Conservation (phyloP, 2,329 filamentous ascomycete species). For the Nothopassalora personata region DNA sequence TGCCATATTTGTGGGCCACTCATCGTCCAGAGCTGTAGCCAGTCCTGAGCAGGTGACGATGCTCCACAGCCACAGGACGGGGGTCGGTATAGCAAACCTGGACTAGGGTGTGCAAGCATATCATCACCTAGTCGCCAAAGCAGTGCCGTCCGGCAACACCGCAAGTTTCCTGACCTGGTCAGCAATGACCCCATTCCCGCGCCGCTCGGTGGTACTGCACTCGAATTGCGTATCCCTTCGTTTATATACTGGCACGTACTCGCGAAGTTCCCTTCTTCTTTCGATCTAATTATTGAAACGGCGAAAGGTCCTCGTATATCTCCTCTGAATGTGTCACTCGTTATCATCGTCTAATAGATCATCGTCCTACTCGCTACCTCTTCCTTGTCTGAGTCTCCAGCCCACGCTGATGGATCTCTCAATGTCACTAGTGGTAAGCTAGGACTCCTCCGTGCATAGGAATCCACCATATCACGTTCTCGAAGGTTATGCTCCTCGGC, state of each 20-base stretch:
- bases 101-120: too few species aligned
- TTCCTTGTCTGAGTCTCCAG: background rate
- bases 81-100: too few species aligned
- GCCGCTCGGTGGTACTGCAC: too few species aligned
- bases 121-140: too few species aligned
- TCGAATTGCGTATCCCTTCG: background rate
- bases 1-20: too few species aligned
- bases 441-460: background rate
- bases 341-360: background rate
- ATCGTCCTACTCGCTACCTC: background rate
- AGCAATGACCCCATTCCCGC: too few species aligned
- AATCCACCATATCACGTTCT: background rate
- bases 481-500: background rate
- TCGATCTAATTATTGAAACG: background rate
- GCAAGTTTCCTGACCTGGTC: too few species aligned
- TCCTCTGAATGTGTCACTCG: background rate
- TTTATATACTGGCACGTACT: background rate
- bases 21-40: too few species aligned
- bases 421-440: background rate
- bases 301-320: background rate
- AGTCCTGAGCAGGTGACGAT: too few species aligned
- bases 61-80: too few species aligned
- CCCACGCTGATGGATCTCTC: background rate
- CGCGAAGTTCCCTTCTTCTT: background rate
- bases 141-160: too few species aligned